A percentile compares a stretch with the other conserved stretches of the same genome.
Conservation (phyloP, 768 basidiomycete genomes). For the Leccinum broughii region DNA sequence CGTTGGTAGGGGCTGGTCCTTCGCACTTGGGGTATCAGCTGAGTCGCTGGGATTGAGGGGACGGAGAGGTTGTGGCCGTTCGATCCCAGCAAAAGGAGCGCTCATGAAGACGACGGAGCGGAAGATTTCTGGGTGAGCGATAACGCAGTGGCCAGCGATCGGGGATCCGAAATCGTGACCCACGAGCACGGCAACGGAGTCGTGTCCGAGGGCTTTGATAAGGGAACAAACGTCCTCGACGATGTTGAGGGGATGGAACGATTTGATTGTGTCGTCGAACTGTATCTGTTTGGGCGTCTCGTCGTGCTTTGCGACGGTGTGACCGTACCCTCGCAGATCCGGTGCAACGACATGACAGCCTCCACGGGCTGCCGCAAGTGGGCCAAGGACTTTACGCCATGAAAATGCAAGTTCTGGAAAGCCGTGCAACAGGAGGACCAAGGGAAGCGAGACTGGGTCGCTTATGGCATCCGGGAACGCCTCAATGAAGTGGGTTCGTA, state of each 20-base stretch:
- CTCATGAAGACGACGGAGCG: constrained; percentile 59
- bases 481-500: constrained; percentile 49
- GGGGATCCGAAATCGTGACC: constrained; percentile 63
- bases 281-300: constrained; percentile 20
- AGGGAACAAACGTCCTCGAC: constrained; percentile 53
- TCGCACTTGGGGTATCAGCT: constrained; percentile 3
- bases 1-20: constrained; percentile 12
- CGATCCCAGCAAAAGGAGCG: constrained; percentile 51
- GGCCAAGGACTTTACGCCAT: constrained; percentile 58
- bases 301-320: constrained; percentile 31
- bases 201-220: constrained; percentile 51
- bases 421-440: constrained; percentile 61
- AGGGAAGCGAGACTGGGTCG: constrained; percentile 34
- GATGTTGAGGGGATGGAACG: constrained; percentile 52
- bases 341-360: constrained; percentile 66
- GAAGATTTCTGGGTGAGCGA: constrained; percentile 58
- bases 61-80: constrained; percentile 27
- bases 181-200: constrained; percentile 47
- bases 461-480: constrained; percentile 34
- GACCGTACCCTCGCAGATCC: constrained; percentile 59
- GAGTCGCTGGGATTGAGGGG: constrained; percentile 4
- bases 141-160: constrained; percentile 53
- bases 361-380: constrained; percentile 39
- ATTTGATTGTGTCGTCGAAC: constrained; percentile 51
- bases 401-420: constrained; percentile 69